Evolutionary conservation across 331 rosid species (phyloP).

Genomic region (Pyracantha coccinea): DNA sequence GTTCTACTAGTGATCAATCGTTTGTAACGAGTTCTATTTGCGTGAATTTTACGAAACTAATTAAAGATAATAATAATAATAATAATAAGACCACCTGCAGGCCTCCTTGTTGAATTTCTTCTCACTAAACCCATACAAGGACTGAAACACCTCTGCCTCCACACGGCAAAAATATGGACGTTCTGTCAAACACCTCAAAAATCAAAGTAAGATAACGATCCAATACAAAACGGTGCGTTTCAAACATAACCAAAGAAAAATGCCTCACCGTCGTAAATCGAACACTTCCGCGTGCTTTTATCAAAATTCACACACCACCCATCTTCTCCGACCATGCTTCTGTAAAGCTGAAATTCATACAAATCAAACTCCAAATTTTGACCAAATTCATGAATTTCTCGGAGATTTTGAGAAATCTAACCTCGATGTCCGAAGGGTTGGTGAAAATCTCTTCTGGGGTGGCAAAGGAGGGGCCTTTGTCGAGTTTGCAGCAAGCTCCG

Average conservation of each 20-base stretch:
- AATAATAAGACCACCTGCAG: constrained; percentile 50
- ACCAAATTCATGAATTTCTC: background rate
- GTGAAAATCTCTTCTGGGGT: constrained; percentile 73
- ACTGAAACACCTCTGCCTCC: constrained; percentile 56
- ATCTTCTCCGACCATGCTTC: constrained; percentile 67
- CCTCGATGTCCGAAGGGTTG: constrained; percentile 57
- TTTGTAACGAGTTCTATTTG: too few relatives aligned
- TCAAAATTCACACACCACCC: constrained; percentile 88
- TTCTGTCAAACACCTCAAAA: constrained; percentile 31
- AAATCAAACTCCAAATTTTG: background rate
- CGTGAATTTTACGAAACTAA: too few relatives aligned
- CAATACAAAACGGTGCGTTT: background rate
- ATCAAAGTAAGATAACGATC: background rate
- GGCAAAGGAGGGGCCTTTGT: constrained; percentile 66
- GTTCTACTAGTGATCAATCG: too few relatives aligned
- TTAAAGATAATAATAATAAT: background rate
- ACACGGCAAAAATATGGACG: constrained; percentile 93
- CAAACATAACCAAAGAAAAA: background rate
- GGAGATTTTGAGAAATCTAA: background rate
- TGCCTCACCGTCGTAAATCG: constrained; percentile 56
- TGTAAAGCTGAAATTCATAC: constrained; percentile 56
- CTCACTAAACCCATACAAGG: constrained; percentile 54
- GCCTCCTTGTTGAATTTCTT: constrained; percentile 72
- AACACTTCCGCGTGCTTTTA: constrained; percentile 66
- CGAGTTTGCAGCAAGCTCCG: constrained; percentile 89